phyloP scores from a whole-genome alignment of 2,329 filamentous ascomycete species.

The Aureobasidium sp. region DNA sequence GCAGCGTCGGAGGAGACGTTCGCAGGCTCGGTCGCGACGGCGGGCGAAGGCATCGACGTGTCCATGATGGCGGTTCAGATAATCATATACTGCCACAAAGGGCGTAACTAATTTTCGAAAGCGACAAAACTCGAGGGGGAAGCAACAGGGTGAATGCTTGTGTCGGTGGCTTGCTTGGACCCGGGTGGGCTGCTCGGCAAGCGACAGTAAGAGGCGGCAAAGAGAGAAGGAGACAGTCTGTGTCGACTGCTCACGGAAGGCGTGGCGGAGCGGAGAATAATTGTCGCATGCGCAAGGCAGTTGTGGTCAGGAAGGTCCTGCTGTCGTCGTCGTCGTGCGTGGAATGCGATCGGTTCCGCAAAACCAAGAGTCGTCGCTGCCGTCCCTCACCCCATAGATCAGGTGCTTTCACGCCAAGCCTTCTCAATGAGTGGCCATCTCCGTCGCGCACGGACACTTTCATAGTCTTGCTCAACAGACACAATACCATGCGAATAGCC shows the following conservation, averaged over 20 bases:
- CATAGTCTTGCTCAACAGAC: too few relatives aligned
- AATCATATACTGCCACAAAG: neutral
- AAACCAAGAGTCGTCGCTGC: neutral
- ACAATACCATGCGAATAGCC: neutral
- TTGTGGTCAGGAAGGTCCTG: neutral
- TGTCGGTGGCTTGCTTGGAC: neutral
- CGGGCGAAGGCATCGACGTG: neutral
- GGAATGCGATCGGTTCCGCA: constrained; percentile 2
- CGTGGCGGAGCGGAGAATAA: neutral
- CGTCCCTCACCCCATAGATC: neutral
- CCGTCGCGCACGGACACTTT: neutral
- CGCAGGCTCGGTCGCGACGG: neutral
- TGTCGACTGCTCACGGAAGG: constrained; percentile 7
- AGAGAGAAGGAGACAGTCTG: neutral
- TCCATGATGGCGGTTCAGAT: neutral
- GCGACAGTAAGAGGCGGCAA: neutral
- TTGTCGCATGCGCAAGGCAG: constrained; percentile 3
- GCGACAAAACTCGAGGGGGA: neutral
- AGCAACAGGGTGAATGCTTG: neutral
- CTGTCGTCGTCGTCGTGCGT: neutral
- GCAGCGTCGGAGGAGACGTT: constrained; percentile 4
- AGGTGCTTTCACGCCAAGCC: neutral
- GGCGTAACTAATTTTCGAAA: neutral
- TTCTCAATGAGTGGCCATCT: too few relatives aligned
- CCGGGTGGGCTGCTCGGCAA: constrained; percentile 1